Evolutionary conservation across 768 basidiomycete species (phyloP).

Genomic region (Pleurotus salmoneostramineus): DNA sequence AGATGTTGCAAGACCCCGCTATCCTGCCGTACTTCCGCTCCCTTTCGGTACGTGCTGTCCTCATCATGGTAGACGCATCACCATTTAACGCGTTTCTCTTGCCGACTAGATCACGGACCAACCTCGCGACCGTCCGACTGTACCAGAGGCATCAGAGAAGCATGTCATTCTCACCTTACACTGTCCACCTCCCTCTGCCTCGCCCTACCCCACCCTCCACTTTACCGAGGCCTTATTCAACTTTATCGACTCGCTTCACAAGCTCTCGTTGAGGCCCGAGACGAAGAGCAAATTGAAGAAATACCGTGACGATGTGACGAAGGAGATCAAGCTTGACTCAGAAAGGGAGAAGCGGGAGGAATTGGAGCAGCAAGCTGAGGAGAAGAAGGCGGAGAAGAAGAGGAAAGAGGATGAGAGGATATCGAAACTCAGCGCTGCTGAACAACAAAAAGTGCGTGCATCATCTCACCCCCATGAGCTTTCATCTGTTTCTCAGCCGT

Average conservation of each 20-base stretch:
- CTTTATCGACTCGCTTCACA: slow-evolving; percentile 65
- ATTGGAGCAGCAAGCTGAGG: slow-evolving; percentile 51
- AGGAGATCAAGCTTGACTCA: slow-evolving; percentile 62
- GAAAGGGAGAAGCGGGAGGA: slow-evolving; percentile 70
- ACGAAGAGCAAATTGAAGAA: slow-evolving; percentile 75
- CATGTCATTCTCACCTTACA: slow-evolving; percentile 70
- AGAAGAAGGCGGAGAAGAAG: slow-evolving; percentile 69
- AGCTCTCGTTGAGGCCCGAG: slow-evolving; percentile 70
- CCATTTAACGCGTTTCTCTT: slow-evolving; percentile 2
- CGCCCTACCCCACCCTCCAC: slow-evolving; percentile 45
- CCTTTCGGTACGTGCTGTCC: slow-evolving; percentile 57
- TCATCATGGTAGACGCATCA: slow-evolving; percentile 5
- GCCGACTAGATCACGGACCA: slow-evolving; percentile 72
- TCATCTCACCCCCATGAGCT: neutral
- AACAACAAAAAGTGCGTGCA: slow-evolving; percentile 72
- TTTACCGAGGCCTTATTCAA: slow-evolving; percentile 70
- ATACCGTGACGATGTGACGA: slow-evolving; percentile 68
- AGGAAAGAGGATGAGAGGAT: slow-evolving; percentile 71
- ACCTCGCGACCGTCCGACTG: slow-evolving; percentile 62
- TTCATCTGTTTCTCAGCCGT: no score
- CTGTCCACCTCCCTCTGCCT: slow-evolving; percentile 42
- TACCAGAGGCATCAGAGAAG: slow-evolving; percentile 52
- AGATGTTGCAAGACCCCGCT: slow-evolving; percentile 60
- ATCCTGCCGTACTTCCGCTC: slow-evolving; percentile 79
- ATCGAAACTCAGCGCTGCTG: slow-evolving; percentile 67